Conservation (phyloP, 2,329 filamentous ascomycete genomes). For the Fusarium phyllophilum region DNA sequence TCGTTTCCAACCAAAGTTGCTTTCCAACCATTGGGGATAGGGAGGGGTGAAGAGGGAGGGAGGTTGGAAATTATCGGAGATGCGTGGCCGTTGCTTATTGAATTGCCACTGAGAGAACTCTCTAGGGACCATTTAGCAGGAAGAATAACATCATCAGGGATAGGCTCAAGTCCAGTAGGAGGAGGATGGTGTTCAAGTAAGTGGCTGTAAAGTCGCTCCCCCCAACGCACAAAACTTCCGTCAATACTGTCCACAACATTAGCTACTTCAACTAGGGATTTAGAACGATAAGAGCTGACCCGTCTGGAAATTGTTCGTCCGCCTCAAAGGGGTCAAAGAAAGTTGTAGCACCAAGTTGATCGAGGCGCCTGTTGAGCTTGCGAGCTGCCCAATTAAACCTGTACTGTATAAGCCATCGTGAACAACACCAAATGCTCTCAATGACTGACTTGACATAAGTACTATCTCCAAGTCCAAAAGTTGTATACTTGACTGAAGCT, state of each 20-base stretch:
- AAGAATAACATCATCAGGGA: constrained; percentile 78
- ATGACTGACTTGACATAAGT: constrained; percentile 83
- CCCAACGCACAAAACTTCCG: constrained; percentile 83
- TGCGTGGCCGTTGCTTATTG: constrained; percentile 20
- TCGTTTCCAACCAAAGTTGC: constrained; percentile 73
- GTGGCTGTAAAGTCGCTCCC: constrained; percentile 71
- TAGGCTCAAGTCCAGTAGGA: constrained; percentile 71
- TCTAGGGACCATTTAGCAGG: constrained; percentile 72
- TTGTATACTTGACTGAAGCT: constrained; percentile 75
- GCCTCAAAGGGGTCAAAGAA: constrained; percentile 85
- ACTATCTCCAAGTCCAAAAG: constrained; percentile 92
- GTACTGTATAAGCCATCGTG: background rate
- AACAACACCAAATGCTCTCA: background rate
- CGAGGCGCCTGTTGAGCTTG: constrained; percentile 84
- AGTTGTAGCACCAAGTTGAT: constrained; percentile 83
- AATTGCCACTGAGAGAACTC: constrained; percentile 5
- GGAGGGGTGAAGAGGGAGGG: constrained; percentile 55
- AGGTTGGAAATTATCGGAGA: constrained; percentile 26
- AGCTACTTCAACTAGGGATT: background rate
- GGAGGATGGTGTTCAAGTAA: constrained; percentile 76
- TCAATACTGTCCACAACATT: constrained; percentile 70
- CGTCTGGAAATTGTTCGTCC: constrained; percentile 93
- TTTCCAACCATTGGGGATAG: constrained; percentile 65
- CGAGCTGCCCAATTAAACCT: constrained; percentile 94
- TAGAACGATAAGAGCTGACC: constrained; percentile 62